These are phyloP conservation scores for Paramecium caudatum DNA, from an alignment of 73 alveolate genomes.

Conservation along the genomic window DNA sequence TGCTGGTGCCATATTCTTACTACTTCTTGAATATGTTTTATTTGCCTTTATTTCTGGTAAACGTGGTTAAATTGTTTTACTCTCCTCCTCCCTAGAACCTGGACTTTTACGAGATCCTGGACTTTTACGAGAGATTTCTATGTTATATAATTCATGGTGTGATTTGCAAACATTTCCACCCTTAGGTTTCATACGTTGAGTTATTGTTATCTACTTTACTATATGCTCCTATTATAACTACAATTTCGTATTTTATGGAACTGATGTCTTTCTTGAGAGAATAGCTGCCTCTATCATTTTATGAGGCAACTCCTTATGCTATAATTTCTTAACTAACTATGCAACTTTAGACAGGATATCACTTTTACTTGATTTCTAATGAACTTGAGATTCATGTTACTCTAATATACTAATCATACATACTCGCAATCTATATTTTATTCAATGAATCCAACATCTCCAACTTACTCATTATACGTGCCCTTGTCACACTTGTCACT, in stretches of 20 bases:
- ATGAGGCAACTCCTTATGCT: conserved; percentile 41
- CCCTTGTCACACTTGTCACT: conserved; percentile 24
- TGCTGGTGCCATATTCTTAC: background rate
- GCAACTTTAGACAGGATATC: conserved; percentile 40
- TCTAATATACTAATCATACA: no score
- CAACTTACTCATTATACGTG: conserved; percentile 4
- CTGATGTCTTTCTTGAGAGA: conserved; percentile 19
- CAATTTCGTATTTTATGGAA: conserved; percentile 39
- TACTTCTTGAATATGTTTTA: background rate
- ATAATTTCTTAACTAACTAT: conserved; percentile 1
- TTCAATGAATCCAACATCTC: conserved; percentile 24
- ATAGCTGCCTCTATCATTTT: conserved; percentile 21
- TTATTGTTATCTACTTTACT: conserved; percentile 11
- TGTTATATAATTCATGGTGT: conserved; percentile 24
- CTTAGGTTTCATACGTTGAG: background rate
- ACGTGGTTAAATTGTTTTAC: no score
- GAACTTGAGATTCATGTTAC: no score
- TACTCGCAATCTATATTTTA: background rate
- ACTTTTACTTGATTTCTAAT: background rate
- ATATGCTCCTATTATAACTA: conserved; percentile 21
- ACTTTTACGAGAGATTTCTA: background rate
- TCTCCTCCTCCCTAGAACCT: no score
- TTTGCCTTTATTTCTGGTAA: background rate
- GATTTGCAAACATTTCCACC: background rate
- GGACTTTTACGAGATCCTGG: no score